Evolutionary conservation across 129 eudicot species (phyloP).

Genomic region (Scalesia atractyloides): DNA sequence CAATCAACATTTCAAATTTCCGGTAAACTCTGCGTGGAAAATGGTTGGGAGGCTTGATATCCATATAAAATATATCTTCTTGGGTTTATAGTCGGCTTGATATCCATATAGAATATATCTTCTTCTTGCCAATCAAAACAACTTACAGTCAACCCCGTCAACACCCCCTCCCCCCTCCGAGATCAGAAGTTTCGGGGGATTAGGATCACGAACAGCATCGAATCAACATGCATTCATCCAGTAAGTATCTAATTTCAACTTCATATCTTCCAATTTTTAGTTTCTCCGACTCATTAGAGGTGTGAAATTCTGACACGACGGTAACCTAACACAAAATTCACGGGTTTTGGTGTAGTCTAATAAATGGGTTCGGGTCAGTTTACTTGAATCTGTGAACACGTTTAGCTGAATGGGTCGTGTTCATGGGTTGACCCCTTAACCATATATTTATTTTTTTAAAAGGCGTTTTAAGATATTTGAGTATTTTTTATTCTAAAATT

Average conservation of each 20-base stretch:
- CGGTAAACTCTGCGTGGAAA: conserved; percentile 12
- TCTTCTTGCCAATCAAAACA: neutral
- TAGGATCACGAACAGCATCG: neutral
- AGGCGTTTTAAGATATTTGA: too few relatives aligned
- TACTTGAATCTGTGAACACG: too few relatives aligned
- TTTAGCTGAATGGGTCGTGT: too few relatives aligned
- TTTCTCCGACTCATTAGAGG: neutral
- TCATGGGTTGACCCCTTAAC: too few relatives aligned
- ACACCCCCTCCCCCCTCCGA: neutral
- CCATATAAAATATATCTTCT: neutral
- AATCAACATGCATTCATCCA: conserved; percentile 2
- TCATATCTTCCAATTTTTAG: neutral
- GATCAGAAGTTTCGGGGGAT: neutral
- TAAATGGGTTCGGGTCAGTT: too few relatives aligned
- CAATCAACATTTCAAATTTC: conserved; percentile 5
- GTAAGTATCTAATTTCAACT: neutral
- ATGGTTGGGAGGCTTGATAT: neutral
- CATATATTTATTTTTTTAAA: too few relatives aligned
- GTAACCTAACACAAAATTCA: too few relatives aligned
- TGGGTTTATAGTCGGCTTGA: too few relatives aligned
- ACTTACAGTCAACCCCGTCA: neutral
- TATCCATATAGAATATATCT: neutral
- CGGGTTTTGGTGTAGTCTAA: too few relatives aligned
- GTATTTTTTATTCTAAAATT: too few relatives aligned
- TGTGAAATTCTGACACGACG: too few relatives aligned